Percentiles rank a stretch among this genome's conserved stretches.
Evolutionary conservation across 345 rosid species (phyloP).

Genomic region (Eucalyptus marginata): DNA sequence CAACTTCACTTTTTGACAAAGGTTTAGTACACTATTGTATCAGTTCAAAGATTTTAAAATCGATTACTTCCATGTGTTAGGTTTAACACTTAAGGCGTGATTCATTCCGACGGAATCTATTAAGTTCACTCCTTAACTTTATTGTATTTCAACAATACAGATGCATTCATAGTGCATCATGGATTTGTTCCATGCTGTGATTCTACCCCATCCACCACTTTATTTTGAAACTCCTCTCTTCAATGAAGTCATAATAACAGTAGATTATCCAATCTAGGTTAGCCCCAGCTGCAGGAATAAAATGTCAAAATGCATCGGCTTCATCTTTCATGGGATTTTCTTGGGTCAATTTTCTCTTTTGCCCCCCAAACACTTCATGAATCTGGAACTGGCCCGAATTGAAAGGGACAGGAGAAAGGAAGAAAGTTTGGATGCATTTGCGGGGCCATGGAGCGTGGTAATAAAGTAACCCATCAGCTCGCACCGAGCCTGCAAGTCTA

Average conservation of each 20-base stretch:
- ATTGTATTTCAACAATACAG: background rate
- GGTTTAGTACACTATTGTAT: background rate
- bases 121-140: background rate
- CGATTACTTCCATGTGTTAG: background rate
- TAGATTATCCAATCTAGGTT: background rate
- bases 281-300: background rate
- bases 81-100: background rate
- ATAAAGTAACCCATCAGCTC: background rate
- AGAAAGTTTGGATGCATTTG: background rate
- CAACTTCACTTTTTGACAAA: background rate
- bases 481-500: background rate
- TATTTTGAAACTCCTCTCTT: background rate
- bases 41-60: background rate
- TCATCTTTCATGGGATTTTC: background rate
- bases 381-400: background rate
- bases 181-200: background rate
- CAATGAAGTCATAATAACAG: background rate
- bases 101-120: background rate
- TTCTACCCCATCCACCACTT: background rate
- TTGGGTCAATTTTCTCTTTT: background rate
- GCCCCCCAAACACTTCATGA: background rate
- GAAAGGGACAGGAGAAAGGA: background rate
- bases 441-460: background rate
- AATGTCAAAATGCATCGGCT: background rate
- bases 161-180: background rate